Percentiles rank a stretch among this genome's conserved stretches.
Evolutionary conservation across 2,329 filamentous ascomycete species (phyloP).

Genomic region (Xylariales sp.): DNA sequence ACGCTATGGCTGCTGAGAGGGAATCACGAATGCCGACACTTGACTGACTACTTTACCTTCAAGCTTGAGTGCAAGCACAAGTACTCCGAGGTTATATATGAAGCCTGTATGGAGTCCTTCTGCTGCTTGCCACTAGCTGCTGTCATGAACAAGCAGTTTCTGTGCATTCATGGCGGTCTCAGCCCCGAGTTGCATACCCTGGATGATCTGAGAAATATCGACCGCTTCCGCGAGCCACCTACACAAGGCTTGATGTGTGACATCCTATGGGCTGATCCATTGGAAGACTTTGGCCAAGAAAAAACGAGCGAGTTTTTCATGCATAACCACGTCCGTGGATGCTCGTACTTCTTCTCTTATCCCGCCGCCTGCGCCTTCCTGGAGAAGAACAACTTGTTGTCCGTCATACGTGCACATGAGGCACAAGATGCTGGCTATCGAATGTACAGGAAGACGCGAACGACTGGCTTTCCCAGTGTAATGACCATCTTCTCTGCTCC

Average conservation of each 20-base stretch:
- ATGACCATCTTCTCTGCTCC: constrained; percentile 99
- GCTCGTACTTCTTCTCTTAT: constrained; percentile 99
- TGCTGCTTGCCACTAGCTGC: constrained; percentile 89
- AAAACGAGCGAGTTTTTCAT: constrained; percentile 97
- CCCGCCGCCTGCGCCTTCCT: constrained; percentile 94
- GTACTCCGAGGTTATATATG: constrained; percentile 93
- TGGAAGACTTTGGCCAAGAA: constrained; percentile 98
- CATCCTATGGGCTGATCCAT: constrained; percentile 95
- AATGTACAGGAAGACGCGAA: constrained; percentile 98
- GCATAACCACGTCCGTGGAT: constrained; percentile 97
- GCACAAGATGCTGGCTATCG: constrained; percentile 97
- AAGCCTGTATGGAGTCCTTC: constrained; percentile 98
- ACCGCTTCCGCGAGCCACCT: constrained; percentile 94
- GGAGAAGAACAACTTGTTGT: constrained; percentile 97
- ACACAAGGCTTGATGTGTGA: constrained; percentile 99
- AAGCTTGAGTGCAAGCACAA: constrained; percentile 99
- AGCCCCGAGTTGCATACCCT: constrained; percentile 94
- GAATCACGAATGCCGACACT: constrained; percentile 97
- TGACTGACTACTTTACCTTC: constrained; percentile 99
- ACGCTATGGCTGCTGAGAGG: constrained; percentile 94
- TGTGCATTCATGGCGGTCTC: constrained; percentile 95
- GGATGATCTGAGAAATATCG: constrained; percentile 92
- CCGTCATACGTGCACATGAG: constrained; percentile 95
- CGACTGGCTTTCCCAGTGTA: constrained; percentile 96
- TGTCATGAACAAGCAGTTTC: constrained; percentile 99